These are phyloP conservation scores for Flaveria trinervia DNA, from an alignment of 129 eudicot species.

Conservation along the genomic window DNA sequence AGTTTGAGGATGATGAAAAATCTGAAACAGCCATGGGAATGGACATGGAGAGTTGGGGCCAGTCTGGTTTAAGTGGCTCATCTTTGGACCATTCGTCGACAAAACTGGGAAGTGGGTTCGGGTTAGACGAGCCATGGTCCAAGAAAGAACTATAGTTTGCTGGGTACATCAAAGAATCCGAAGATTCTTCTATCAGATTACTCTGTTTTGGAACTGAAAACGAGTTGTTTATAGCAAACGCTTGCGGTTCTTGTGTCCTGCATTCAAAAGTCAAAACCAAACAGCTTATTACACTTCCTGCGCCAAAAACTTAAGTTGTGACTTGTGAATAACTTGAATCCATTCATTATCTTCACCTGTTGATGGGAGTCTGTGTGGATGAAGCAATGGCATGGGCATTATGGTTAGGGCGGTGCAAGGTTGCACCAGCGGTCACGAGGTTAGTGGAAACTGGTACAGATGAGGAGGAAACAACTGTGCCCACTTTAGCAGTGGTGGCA, in stretches of 20 bases:
- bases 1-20: slow-evolving; percentile 58
- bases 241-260: slow-evolving; percentile 48
- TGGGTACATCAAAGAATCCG: slow-evolving; percentile 42
- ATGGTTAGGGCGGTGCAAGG: slow-evolving; percentile 27
- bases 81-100: slow-evolving; percentile 68
- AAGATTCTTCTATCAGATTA: slow-evolving; percentile 35
- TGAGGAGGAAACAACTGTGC: slow-evolving; percentile 50
- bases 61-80: slow-evolving; percentile 64
- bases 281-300: not conserved
- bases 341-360: slow-evolving; percentile 38
- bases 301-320: not conserved
- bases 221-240: slow-evolving; percentile 32
- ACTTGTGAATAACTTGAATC: not conserved
- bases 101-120: slow-evolving; percentile 49
- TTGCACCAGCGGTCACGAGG: slow-evolving; percentile 34
- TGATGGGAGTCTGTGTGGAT: slow-evolving; percentile 16
- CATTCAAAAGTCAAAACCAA: slow-evolving; percentile 6
- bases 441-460: slow-evolving; percentile 50
- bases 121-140: slow-evolving; percentile 44
- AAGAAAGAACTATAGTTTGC: slow-evolving; percentile 40
- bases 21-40: slow-evolving; percentile 70
- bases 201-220: slow-evolving; percentile 46
- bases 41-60: slow-evolving; percentile 96
- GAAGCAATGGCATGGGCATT: too few relatives aligned
- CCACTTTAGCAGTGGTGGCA: slow-evolving; percentile 54